Evolutionary conservation across 2,329 filamentous ascomycete genomes (phyloP).

Genomic region (Thermomyces lanuginosus): DNA sequence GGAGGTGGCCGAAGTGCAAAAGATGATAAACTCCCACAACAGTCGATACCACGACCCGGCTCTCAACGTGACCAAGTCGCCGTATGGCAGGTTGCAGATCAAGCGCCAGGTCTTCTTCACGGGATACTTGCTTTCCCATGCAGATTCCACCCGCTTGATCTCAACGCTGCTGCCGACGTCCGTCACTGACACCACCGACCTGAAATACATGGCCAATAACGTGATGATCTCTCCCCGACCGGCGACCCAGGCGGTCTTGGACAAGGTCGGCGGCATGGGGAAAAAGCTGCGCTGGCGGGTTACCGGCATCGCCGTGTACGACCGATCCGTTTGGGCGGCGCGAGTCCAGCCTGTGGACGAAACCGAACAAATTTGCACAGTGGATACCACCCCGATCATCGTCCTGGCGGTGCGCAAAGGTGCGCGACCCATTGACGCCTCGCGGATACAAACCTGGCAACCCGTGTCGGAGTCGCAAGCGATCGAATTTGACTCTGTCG

Average conservation of each 20-base stretch:
- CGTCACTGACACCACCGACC: slow-evolving; percentile 46
- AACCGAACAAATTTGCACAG: slow-evolving; percentile 55
- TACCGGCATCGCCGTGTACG: slow-evolving; percentile 54
- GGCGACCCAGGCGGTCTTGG: slow-evolving; percentile 53
- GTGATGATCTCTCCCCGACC: slow-evolving; percentile 76
- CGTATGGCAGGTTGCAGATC: slow-evolving; percentile 45
- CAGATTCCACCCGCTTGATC: slow-evolving; percentile 56
- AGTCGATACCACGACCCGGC: slow-evolving; percentile 15
- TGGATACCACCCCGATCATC: slow-evolving; percentile 61
- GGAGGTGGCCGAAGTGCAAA: slow-evolving; percentile 72
- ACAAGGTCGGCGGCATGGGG: slow-evolving; percentile 75
- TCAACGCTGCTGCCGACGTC: slow-evolving; percentile 42
- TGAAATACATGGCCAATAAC: slow-evolving; percentile 73
- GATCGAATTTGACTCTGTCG: slow-evolving; percentile 63
- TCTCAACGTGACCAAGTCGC: slow-evolving; percentile 25
- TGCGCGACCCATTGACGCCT: slow-evolving; percentile 61
- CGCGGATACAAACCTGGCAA: slow-evolving; percentile 70
- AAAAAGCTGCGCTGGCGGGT: slow-evolving; percentile 73
- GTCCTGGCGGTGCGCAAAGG: slow-evolving; percentile 67
- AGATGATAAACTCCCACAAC: slow-evolving; percentile 82
- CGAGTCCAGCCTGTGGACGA: slow-evolving; percentile 56
- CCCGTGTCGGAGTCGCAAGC: slow-evolving; percentile 53
- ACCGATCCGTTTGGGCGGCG: slow-evolving; percentile 78
- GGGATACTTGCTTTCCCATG: slow-evolving; percentile 63
- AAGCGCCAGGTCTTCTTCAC: slow-evolving; percentile 85